Percentiles rank a stretch among this genome's conserved stretches.
Evolutionary conservation across 208 protist species (phyloP).

Genomic region (Acanthamoeba sp.): DNA sequence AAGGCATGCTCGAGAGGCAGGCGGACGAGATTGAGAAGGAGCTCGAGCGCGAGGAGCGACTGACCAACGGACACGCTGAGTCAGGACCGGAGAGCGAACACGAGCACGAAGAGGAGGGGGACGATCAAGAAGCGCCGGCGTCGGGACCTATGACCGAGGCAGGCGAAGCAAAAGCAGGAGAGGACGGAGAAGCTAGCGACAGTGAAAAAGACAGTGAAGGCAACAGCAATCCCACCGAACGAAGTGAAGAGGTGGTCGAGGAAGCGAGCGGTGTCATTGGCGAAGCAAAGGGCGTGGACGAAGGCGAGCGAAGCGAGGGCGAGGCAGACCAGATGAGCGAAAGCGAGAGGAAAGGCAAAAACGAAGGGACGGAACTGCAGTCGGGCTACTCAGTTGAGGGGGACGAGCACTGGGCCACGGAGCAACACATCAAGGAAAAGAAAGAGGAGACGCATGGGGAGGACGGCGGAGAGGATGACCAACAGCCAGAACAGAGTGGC

Average conservation of each 20-base stretch:
- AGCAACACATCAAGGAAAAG: neutral
- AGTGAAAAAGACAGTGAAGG: neutral
- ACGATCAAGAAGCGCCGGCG: conserved; percentile 3
- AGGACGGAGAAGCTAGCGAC: neutral
- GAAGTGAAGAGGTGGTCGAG: neutral
- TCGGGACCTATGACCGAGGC: neutral
- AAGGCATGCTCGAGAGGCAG: neutral
- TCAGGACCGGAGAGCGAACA: neutral
- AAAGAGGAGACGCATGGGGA: neutral
- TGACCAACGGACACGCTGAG: neutral
- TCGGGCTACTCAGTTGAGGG: neutral
- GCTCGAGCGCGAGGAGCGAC: neutral
- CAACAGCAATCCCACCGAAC: no score
- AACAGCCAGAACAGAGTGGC: neutral
- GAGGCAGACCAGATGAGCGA: neutral
- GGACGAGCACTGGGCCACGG: conserved; percentile 22
- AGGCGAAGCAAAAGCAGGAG: neutral
- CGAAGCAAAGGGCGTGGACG: neutral
- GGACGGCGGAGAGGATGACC: neutral
- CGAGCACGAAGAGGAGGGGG: conserved; percentile 1
- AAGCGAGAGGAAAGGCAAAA: no score
- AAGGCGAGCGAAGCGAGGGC: neutral
- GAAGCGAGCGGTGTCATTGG: no score
- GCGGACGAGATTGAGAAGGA: neutral
- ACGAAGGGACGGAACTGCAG: neutral